Base-by-base conservation (phyloP, 768 basidiomycete species). In the Pisolithus sp. region DNA sequence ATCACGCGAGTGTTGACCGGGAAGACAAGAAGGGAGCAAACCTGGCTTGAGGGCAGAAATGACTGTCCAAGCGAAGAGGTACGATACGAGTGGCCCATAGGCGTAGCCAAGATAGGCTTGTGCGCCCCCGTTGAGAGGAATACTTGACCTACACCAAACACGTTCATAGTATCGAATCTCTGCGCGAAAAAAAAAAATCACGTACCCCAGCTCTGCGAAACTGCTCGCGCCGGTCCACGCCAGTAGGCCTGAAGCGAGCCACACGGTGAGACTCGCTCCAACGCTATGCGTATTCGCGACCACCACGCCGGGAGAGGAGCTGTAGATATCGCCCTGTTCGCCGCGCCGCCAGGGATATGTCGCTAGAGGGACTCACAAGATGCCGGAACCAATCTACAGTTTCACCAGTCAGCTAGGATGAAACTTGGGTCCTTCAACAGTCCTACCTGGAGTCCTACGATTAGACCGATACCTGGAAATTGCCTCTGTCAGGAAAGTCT, bases 211-310 rank as follows among this genome's bases (percentile, higher is more conserved):
- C 67, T 96, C 93, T 8, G 92, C 92, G 64, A 85, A 96, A 63
- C 89, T 93, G 66, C 89, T 93, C 24, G 92, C 93, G 18, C 95
- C 95, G 3, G 95, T 96, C 95, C 94, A 97, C 6, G 81, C 90
- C 9, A 98, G 73, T 21, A 94, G 49, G 6, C 93, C 95, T 50
- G 89, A 85, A 3, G 77, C 72, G 6, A 89, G 56, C 94, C 95
- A 97, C 4, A 96, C 89, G 17, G 77, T 34, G 13, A 98, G 69
- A 71, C 93, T 93, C 10, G 93, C 89, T 10, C 94, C 95, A 0
- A 93, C 89, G 58, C 88, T 92, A 36, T 91, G 78, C 0, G 88
- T 86, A 62, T 94, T 90, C 9, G 90, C 86, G 24, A 94, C 82
- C 2, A 97, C 84, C 24, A 97, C 82, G 2, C 95, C 95, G 2